Percentiles rank a stretch among this genome's conserved stretches.
These are phyloP conservation scores for Penicillium pancosmium DNA, from an alignment of 495 filamentous ascomycete species.

Conservation along the genomic window DNA sequence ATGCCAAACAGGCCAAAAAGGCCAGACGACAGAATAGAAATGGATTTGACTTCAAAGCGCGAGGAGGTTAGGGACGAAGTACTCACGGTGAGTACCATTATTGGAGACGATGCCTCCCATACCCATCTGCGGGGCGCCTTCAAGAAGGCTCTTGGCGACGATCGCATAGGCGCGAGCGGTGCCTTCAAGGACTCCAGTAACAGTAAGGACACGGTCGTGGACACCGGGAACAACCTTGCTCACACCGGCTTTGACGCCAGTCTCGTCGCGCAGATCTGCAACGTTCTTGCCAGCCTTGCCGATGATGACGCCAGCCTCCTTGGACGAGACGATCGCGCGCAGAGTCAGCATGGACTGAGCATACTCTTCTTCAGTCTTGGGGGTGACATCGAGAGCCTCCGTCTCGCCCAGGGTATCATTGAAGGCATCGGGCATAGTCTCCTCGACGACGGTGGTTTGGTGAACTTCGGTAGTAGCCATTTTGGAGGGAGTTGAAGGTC, in stretches of 20 bases:
- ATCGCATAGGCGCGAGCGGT: conserved; percentile 91
- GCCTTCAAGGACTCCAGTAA: conserved; percentile 83
- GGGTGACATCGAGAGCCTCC: conserved; percentile 68
- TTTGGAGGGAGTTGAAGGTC: conserved; percentile 18
- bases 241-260: conserved; percentile 94
- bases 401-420: conserved; percentile 51
- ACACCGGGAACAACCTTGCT: conserved; percentile 98
- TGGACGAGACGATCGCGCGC: conserved; percentile 95
- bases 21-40: not conserved
- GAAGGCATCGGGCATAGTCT: conserved; percentile 53
- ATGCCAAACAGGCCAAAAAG: not conserved
- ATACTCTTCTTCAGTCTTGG: conserved; percentile 95
- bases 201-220: conserved; percentile 93
- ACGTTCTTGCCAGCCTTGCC: conserved; percentile 99
- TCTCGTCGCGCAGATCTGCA: conserved; percentile 94
- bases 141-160: conserved; percentile 85
- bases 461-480: conserved; percentile 55
- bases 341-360: conserved; percentile 87
- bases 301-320: conserved; percentile 98
- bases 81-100: conserved; percentile 93
- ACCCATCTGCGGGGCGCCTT: conserved; percentile 90
- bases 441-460: conserved; percentile 44
- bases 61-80: conserved; percentile 2
- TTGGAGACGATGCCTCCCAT: conserved; percentile 86
- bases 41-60: not conserved